Percentiles rank a stretch among this genome's conserved stretches.
Evolutionary conservation across 2,329 filamentous ascomycete genomes (phyloP).

Genomic region (Davidsoniella australis): DNA sequence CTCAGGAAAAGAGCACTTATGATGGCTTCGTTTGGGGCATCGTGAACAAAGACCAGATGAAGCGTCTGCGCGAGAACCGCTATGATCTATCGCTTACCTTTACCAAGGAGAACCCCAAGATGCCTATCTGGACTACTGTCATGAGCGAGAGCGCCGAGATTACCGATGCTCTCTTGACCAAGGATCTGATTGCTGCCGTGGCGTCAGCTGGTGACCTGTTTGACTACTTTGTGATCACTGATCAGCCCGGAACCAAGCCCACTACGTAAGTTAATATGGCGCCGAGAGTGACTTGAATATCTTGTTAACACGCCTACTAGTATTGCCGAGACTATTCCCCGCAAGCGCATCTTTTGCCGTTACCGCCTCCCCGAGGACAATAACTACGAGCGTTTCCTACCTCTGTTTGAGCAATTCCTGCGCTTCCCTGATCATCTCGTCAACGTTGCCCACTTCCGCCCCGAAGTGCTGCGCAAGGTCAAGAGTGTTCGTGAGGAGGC

Average conservation of each 20-base stretch:
- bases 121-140: conserved; percentile 76
- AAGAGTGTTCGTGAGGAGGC: conserved; percentile 64
- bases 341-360: conserved; percentile 74
- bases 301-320: conserved; percentile 24
- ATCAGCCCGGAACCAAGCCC: conserved; percentile 79
- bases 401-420: conserved; percentile 67
- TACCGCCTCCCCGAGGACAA: conserved; percentile 49
- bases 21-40: conserved; percentile 91
- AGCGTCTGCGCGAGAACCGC: conserved; percentile 71
- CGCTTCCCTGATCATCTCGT: conserved; percentile 73
- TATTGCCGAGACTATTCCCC: conserved; percentile 65
- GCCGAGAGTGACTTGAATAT: neutral
- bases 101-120: conserved; percentile 82
- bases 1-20: conserved; percentile 50
- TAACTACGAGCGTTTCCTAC: conserved; percentile 47
- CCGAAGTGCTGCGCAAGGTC: conserved; percentile 77
- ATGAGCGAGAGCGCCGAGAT: conserved; percentile 97
- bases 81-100: conserved; percentile 87
- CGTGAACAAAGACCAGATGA: conserved; percentile 92
- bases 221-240: conserved; percentile 75
- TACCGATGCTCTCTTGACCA: conserved; percentile 69
- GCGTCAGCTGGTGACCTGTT: conserved; percentile 59
- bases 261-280: conserved; percentile 43
- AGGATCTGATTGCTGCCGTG: conserved; percentile 70
- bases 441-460: conserved; percentile 63